phyloP scores from a whole-genome alignment of 129 eudicot species.

The Flaveria sonorensis region DNA sequence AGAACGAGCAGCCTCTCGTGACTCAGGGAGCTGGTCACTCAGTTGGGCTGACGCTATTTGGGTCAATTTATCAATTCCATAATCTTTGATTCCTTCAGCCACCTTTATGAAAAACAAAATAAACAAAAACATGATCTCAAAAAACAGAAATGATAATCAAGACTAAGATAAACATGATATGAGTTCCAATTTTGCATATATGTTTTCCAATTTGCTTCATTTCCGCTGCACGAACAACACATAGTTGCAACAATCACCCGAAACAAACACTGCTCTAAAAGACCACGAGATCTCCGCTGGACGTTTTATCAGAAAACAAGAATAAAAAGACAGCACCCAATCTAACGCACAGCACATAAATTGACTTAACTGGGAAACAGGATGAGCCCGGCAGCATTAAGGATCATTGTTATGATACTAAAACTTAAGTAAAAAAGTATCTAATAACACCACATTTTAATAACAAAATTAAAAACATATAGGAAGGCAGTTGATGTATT shows the following conservation, averaged over 20 bases:
- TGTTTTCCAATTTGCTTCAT: not conserved
- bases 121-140: not conserved
- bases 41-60: conserved; percentile 72
- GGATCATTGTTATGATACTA: not conserved
- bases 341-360: not conserved
- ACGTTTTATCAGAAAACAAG: not conserved
- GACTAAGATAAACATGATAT: not conserved
- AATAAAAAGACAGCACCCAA: not conserved
- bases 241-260: not conserved
- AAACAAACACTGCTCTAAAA: not conserved
- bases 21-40: conserved; percentile 87
- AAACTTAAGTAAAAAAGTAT: not conserved
- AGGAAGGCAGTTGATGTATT: not conserved
- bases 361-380: not conserved
- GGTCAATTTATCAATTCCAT: conserved; percentile 70
- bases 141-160: not conserved
- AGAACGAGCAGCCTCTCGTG: conserved; percentile 83
- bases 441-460: not conserved
- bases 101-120: conserved; percentile 45
- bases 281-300: not conserved
- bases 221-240: not conserved
- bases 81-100: conserved; percentile 58
- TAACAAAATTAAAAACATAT: not conserved
- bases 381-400: not conserved
- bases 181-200: conserved; percentile 5